Evolutionary conservation across 148 eudicot genomes (phyloP).

Genomic region (Silene uniflora): DNA sequence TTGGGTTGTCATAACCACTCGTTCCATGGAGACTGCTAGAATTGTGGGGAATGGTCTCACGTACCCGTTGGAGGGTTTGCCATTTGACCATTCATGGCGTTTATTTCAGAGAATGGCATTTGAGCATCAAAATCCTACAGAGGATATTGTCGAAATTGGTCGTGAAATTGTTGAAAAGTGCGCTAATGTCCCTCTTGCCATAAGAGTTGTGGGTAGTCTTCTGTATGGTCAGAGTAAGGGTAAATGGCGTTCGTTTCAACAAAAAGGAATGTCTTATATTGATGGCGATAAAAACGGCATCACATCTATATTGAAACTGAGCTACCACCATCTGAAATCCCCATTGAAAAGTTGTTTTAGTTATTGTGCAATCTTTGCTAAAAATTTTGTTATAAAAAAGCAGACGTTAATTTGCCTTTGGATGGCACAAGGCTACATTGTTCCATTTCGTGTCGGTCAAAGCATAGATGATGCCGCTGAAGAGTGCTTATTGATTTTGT

Average conservation of each 20-base stretch:
- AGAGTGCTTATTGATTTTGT: background rate
- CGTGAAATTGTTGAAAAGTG: background rate
- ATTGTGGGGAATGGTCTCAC: background rate
- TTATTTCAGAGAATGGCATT: background rate
- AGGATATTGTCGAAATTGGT: background rate
- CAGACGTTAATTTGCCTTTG: background rate
- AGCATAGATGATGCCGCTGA: background rate
- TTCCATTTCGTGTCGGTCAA: background rate
- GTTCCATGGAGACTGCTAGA: background rate
- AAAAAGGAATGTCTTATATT: background rate
- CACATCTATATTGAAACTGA: background rate
- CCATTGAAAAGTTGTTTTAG: background rate
- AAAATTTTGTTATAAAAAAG: background rate
- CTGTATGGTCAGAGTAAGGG: background rate
- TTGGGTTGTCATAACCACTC: background rate
- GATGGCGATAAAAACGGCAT: background rate
- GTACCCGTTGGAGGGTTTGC: background rate
- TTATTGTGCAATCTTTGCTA: background rate
- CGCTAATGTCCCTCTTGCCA: background rate
- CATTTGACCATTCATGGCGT: background rate
- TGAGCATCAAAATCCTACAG: background rate
- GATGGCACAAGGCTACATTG: constrained; percentile 3
- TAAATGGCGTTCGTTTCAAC: background rate
- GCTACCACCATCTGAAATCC: background rate
- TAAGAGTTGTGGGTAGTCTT: constrained; percentile 2